These are phyloP conservation scores for Corymbia calophylla DNA, from an alignment of 441 rosid genomes.

Conservation along the genomic window DNA sequence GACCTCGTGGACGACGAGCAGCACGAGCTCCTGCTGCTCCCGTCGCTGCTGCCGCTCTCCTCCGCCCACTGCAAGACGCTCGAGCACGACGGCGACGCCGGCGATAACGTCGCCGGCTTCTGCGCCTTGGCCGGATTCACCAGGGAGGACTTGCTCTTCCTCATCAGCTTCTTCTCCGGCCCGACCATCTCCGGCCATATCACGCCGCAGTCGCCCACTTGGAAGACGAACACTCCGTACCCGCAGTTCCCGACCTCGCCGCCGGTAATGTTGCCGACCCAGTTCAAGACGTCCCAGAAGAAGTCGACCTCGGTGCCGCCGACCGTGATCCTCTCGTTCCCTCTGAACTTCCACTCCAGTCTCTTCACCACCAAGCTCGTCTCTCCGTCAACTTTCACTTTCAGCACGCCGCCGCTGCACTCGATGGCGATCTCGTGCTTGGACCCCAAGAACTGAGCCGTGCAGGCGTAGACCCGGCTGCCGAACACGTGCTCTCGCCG, in stretches of 20 bases:
- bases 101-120: background rate
- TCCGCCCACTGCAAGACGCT: slow-evolving; percentile 63
- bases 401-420: slow-evolving; percentile 27
- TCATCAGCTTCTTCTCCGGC: slow-evolving; percentile 48
- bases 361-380: slow-evolving; percentile 35
- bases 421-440: slow-evolving; percentile 41
- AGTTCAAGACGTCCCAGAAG: slow-evolving; percentile 52
- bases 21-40: slow-evolving; percentile 49
- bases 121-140: slow-evolving; percentile 1
- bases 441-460: slow-evolving; percentile 39
- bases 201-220: slow-evolving; percentile 45
- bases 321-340: slow-evolving; percentile 34
- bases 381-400: slow-evolving; percentile 40
- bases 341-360: slow-evolving; percentile 52
- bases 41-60: slow-evolving; percentile 55
- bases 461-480: slow-evolving; percentile 20
- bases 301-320: slow-evolving; percentile 43
- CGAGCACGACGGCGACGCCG: slow-evolving; percentile 24
- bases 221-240: slow-evolving; percentile 51
- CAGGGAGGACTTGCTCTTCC: slow-evolving; percentile 26
- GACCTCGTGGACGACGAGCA: slow-evolving; percentile 47
- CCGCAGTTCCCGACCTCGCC: slow-evolving; percentile 6
- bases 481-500: slow-evolving; percentile 52
- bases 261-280: slow-evolving; percentile 18
- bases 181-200: slow-evolving; percentile 60